A percentile compares a stretch with the other conserved stretches of the same genome.
Conservation (phyloP, 352 stramenopile genomes). For the Phytophthora tubulina region DNA sequence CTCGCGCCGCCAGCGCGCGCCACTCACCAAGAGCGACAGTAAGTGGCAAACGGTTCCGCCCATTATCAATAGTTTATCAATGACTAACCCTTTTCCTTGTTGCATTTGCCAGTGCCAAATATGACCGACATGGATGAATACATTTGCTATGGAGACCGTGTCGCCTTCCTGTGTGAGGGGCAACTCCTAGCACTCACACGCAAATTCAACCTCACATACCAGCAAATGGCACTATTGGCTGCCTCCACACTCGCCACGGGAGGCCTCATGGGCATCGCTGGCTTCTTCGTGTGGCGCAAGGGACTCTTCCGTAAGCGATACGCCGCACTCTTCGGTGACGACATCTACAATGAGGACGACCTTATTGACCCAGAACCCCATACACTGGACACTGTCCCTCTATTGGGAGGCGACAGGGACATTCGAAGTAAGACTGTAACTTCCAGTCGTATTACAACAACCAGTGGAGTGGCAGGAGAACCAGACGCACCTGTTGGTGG, state of each 20-base stretch:
- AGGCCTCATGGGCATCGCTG: slow-evolving; percentile 70
- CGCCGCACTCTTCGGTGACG: slow-evolving; percentile 67
- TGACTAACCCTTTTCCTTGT: slow-evolving; percentile 5
- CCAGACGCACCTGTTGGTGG: slow-evolving; percentile 20
- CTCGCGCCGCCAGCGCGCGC: slow-evolving; percentile 18
- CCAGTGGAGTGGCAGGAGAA: slow-evolving; percentile 39
- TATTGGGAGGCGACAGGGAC: slow-evolving; percentile 23
- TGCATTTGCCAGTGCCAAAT: slow-evolving; percentile 6
- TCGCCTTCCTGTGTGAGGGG: slow-evolving; percentile 79
- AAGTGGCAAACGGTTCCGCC: neutral
- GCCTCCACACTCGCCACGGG: slow-evolving; percentile 61
- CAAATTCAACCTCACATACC: slow-evolving; percentile 83
- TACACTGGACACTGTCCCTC: slow-evolving; percentile 17
- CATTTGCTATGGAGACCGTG: slow-evolving; percentile 79
- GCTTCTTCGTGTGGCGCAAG: slow-evolving; percentile 77
- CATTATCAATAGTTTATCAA: slow-evolving; percentile 6
- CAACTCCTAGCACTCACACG: slow-evolving; percentile 73
- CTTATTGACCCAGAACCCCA: neutral
- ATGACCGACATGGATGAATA: slow-evolving; percentile 59
- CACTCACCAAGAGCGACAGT: slow-evolving; percentile 40
- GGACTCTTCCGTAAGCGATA: slow-evolving; percentile 80
- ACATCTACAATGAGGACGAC: slow-evolving; percentile 54
- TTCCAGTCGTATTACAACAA: slow-evolving; percentile 23
- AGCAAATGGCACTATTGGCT: slow-evolving; percentile 73
- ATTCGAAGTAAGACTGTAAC: slow-evolving; percentile 13